Percentiles rank a stretch among this genome's conserved stretches.
Evolutionary conservation across 2,329 filamentous ascomycete species (phyloP).

Genomic region (Incumbomyces lentus): DNA sequence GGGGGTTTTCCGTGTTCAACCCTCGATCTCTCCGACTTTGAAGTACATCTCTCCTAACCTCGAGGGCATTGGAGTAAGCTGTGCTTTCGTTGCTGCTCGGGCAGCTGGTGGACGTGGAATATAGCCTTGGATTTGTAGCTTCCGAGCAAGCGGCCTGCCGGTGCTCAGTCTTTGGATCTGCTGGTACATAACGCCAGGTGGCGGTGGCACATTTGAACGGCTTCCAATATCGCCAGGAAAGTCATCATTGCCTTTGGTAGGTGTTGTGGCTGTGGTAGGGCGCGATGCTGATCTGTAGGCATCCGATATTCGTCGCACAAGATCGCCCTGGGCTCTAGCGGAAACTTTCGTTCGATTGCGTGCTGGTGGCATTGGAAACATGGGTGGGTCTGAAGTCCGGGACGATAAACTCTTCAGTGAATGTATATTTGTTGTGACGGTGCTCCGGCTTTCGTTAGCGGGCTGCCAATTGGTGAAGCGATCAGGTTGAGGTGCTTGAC

Average conservation of each 20-base stretch:
- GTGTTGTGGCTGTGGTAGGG: background rate
- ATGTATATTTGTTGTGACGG: background rate
- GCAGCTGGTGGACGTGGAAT: background rate
- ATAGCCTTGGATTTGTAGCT: slow-evolving; percentile 3
- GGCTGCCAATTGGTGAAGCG: background rate
- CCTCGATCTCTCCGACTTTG: slow-evolving; percentile 10
- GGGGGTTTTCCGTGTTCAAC: no score
- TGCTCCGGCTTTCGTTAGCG: background rate
- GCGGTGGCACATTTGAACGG: background rate
- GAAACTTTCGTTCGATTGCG: background rate
- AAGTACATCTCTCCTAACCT: slow-evolving; percentile 19
- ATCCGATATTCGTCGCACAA: background rate
- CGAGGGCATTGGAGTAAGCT: slow-evolving; percentile 16
- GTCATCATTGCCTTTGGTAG: background rate
- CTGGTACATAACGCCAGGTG: background rate
- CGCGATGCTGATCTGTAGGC: slow-evolving; percentile 1
- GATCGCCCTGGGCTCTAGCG: background rate
- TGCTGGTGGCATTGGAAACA: background rate
- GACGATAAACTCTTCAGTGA: background rate
- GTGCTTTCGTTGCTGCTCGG: slow-evolving; percentile 3
- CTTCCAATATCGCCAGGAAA: background rate
- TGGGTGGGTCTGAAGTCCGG: background rate
- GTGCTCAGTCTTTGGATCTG: slow-evolving; percentile 5
- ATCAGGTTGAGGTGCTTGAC: background rate
- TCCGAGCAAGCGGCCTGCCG: slow-evolving; percentile 2